Evolutionary conservation across 2,329 filamentous ascomycete genomes (phyloP), one percentile per base, ranked within the genome.

Genomic region (Curvularia spicifera): DNA sequence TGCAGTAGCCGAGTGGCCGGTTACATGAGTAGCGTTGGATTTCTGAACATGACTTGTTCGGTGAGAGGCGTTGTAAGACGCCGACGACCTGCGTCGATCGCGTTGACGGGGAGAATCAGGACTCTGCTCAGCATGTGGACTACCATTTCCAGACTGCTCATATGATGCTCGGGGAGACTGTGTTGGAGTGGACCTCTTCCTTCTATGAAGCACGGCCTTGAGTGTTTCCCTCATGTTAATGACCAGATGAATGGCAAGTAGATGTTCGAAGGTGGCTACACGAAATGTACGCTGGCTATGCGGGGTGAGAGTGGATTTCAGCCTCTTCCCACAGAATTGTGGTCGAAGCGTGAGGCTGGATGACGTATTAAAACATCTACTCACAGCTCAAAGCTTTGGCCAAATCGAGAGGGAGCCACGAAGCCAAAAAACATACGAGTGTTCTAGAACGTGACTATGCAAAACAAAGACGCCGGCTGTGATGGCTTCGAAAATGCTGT

Each of bases 161-260:
- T 60, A 55, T 24, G 53, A 48, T 18, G 58, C 46, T 18, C 61
- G 37, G 22, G 57, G 42, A 20, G 55, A 56, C 13, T 58, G 53
- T n/a, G 53, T 20, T 37, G 56, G 53, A 8, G 57, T 53, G 18
- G 59, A 53, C 46, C 45, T 57, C 39, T 46, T 64, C 56, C 46
- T 58, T 37, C 56, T 59, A 24, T 61, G 59, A 33, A 69, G 59
- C 26, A 68, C 51, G 18, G 60, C 46, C 54, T 64, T 68, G 26
- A 67, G 26, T 39, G 66, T 69, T 22, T 51, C 59, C 46, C 59
- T 58, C 65, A 67, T 69, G 31, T 52, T 42, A 40, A 51, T 13
- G 42, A 20, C 12, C 35, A 22, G 13, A 12, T 26, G 47, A 37
- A 12, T 10, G 12, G 35, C 28, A 37, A 44, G 20, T 15, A 15